Evolutionary conservation across 1,139 yeast species (phyloP).

Genomic region (Kazachstania sp.): DNA sequence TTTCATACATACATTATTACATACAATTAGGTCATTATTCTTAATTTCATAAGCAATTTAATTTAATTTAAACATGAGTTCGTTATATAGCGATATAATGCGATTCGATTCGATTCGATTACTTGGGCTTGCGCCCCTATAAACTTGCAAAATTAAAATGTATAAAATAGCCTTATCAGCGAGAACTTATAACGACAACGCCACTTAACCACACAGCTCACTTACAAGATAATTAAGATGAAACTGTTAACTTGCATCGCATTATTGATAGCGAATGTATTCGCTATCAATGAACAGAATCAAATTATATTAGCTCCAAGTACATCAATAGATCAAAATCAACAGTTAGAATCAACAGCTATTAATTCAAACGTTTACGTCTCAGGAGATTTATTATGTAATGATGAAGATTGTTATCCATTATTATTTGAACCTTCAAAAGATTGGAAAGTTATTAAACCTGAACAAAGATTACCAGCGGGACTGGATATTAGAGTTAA

Average conservation of each 20-base stretch:
- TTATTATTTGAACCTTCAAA: conserved; percentile 48
- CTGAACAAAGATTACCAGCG: conserved; percentile 64
- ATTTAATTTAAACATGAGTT: too few relatives aligned
- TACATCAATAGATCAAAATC: neutral
- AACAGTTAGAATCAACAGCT: neutral
- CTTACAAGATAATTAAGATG: too few relatives aligned
- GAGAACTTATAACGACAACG: too few relatives aligned
- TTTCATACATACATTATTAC: neutral
- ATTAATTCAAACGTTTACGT: neutral
- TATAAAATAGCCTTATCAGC: too few relatives aligned
- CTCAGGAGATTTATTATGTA: conserved; percentile 3
- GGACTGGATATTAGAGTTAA: conserved; percentile 71
- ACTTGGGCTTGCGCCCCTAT: too few relatives aligned
- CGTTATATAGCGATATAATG: too few relatives aligned
- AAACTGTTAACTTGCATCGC: neutral
- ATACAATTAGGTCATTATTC: conserved; percentile 1
- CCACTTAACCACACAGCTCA: too few relatives aligned
- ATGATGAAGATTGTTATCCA: conserved; percentile 45
- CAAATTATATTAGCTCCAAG: conserved; percentile 1
- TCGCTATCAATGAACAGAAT: neutral
- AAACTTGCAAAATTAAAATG: too few relatives aligned
- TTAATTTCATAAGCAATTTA: neutral
- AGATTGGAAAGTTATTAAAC: conserved; percentile 62
- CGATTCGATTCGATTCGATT: too few relatives aligned
- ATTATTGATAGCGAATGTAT: neutral